A percentile compares a stretch with the other conserved stretches of the same genome.
These are phyloP conservation scores for Corrigiola litoralis DNA, from an alignment of 179 eudicot genomes.

Conservation along the genomic window DNA sequence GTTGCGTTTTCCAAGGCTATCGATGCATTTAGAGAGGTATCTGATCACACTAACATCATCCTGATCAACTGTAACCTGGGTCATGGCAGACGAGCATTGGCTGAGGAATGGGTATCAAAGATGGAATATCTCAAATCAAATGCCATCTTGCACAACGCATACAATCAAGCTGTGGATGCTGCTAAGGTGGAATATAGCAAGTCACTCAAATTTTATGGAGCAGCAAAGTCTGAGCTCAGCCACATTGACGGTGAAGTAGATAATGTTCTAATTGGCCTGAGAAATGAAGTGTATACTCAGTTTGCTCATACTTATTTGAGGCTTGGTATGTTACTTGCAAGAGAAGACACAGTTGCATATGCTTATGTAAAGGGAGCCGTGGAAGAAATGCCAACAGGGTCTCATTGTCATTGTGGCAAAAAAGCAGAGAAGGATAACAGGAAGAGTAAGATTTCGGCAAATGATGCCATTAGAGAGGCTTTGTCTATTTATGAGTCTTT, in stretches of 20 bases:
- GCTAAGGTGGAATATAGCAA: constrained; percentile 66
- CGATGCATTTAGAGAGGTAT: constrained; percentile 65
- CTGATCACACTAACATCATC: constrained; percentile 72
- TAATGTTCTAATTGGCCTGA: constrained; percentile 36
- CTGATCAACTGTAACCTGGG: constrained; percentile 86
- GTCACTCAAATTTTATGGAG: constrained; percentile 67
- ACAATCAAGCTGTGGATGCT: constrained; percentile 56
- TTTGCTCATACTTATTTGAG: constrained; percentile 88
- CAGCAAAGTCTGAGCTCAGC: constrained; percentile 66
- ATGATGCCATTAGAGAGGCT: constrained; percentile 88
- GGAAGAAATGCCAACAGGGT: constrained; percentile 29
- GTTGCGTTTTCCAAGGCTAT: constrained; percentile 78
- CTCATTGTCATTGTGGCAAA: constrained; percentile 22
- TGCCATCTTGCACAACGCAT: constrained; percentile 44
- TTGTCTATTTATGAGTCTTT: constrained; percentile 71
- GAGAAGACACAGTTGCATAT: constrained; percentile 69
- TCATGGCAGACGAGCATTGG: constrained; percentile 85
- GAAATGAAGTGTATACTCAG: constrained; percentile 78
- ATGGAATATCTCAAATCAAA: constrained; percentile 50
- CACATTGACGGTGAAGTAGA: constrained; percentile 31
- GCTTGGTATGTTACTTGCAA: constrained; percentile 82
- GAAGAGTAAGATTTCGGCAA: constrained; percentile 74
- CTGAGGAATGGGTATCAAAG: constrained; percentile 68
- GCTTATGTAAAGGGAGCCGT: constrained; percentile 44
- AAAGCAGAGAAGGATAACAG: constrained; percentile 42